Percentiles rank a stretch among this genome's conserved stretches.
These are phyloP conservation scores for Tricholoma hemisulphureum DNA, from an alignment of 768 basidiomycete species.

Conservation along the genomic window DNA sequence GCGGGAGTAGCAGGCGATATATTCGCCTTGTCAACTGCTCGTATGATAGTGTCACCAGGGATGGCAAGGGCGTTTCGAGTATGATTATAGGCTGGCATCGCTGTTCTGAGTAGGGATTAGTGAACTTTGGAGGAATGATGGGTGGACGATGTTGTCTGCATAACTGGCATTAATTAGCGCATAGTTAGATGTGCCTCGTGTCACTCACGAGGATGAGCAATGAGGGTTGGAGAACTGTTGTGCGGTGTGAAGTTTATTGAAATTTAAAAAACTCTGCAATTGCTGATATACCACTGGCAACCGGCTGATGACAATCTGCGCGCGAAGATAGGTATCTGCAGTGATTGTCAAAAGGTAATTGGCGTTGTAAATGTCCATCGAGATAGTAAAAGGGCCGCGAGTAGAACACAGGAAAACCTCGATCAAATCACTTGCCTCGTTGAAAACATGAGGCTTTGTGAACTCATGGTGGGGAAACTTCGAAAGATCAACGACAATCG, in stretches of 20 bases:
- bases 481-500: neutral
- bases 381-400: constrained; percentile 2
- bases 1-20: constrained; percentile 44
- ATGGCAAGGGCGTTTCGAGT: constrained; percentile 24
- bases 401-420: constrained; percentile 1
- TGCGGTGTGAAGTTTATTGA: constrained; percentile 33
- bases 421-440: constrained; percentile 40
- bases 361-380: constrained; percentile 5
- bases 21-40: constrained; percentile 22
- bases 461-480: neutral
- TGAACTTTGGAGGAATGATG: constrained; percentile 7
- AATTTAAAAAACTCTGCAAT: constrained; percentile 12
- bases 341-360: constrained; percentile 12
- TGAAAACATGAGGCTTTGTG: constrained; percentile 40
- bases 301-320: constrained; percentile 22
- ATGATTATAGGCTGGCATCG: constrained; percentile 22
- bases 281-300: constrained; percentile 2
- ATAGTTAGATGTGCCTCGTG: constrained; percentile 31
- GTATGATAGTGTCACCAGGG: constrained; percentile 12
- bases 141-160: constrained; percentile 9
- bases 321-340: constrained; percentile 11
- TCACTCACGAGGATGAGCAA: constrained; percentile 42
- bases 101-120: constrained; percentile 11
- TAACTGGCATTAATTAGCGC: neutral
- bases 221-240: constrained; percentile 24